phyloP scores from a whole-genome alignment of 768 basidiomycete genomes.

The Collybia nuda region DNA sequence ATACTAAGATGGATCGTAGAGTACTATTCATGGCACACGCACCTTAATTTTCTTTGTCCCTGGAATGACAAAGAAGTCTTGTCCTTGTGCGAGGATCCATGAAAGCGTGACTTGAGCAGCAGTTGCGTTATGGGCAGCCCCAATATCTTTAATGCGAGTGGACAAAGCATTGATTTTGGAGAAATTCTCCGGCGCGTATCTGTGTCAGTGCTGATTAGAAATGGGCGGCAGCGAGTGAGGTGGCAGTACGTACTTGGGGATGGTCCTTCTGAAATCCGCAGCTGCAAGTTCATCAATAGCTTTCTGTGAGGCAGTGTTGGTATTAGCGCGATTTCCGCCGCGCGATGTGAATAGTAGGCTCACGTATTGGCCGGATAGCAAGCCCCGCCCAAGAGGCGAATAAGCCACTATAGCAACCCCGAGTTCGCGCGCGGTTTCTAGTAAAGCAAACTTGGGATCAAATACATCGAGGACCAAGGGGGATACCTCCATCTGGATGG shows the following conservation, averaged over 20 bases:
- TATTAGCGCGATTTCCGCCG: neutral
- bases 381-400: conserved; percentile 49
- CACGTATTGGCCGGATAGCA: conserved; percentile 45
- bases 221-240: neutral
- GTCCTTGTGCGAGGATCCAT: conserved; percentile 43
- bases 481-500: conserved; percentile 44
- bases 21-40: neutral
- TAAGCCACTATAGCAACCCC: conserved; percentile 45
- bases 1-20: too few relatives aligned
- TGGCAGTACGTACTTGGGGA: conserved; percentile 28
- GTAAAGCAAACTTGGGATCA: conserved; percentile 31
- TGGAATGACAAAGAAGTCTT: conserved; percentile 43
- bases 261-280: conserved; percentile 31
- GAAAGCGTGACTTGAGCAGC: conserved; percentile 42
- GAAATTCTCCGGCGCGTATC: conserved; percentile 36
- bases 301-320: conserved; percentile 21
- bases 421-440: conserved; percentile 41
- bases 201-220: conserved; percentile 4
- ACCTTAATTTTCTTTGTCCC: conserved; percentile 39
- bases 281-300: conserved; percentile 37
- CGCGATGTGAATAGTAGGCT: conserved; percentile 6
- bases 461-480: conserved; percentile 44
- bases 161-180: conserved; percentile 36
- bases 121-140: conserved; percentile 31
- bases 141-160: conserved; percentile 30